These are phyloP conservation scores for Cladosporium sp. DNA, from an alignment of 2,329 filamentous ascomycete species.

Conservation along the genomic window DNA sequence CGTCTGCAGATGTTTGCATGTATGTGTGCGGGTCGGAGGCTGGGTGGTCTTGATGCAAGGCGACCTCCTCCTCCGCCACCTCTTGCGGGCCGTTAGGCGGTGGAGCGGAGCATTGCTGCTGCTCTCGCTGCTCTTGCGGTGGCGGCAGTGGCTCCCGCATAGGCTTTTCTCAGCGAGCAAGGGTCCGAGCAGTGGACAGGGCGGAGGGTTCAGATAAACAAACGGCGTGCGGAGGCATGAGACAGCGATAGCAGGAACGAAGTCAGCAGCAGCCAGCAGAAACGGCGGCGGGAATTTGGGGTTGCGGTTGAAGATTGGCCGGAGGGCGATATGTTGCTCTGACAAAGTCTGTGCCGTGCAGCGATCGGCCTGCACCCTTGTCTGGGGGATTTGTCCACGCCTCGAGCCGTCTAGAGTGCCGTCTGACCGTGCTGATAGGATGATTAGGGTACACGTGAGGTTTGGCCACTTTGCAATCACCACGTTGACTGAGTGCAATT, in stretches of 20 bases:
- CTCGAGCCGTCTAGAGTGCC: not conserved
- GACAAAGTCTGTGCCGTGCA: not conserved
- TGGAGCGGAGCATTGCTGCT: slow-evolving; percentile 11
- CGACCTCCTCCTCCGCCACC: not conserved
- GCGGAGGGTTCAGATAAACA: not conserved
- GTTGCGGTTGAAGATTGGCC: slow-evolving; percentile 3
- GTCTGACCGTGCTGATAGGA: not conserved
- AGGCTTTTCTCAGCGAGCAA: slow-evolving; percentile 7
- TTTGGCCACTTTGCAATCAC: too few species aligned
- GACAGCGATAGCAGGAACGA: not conserved
- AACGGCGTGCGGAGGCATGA: slow-evolving; percentile 9
- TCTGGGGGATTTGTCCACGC: not conserved
- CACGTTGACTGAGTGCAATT: too few species aligned
- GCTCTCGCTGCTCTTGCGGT: not conserved
- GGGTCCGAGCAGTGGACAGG: not conserved
- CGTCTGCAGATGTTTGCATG: slow-evolving; percentile 4
- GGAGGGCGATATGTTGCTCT: not conserved
- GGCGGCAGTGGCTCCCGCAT: slow-evolving; percentile 9
- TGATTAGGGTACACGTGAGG: not conserved
- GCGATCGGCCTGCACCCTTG: not conserved
- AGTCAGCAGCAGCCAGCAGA: not conserved
- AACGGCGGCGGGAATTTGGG: not conserved
- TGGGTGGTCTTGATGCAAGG: not conserved
- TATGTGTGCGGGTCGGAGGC: not conserved
- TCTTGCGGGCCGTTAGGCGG: slow-evolving; percentile 1